Percentiles rank a stretch among this genome's conserved stretches.
Evolutionary conservation across 305 asterid genomes (phyloP).

Genomic region (Fraxinus velutina): DNA sequence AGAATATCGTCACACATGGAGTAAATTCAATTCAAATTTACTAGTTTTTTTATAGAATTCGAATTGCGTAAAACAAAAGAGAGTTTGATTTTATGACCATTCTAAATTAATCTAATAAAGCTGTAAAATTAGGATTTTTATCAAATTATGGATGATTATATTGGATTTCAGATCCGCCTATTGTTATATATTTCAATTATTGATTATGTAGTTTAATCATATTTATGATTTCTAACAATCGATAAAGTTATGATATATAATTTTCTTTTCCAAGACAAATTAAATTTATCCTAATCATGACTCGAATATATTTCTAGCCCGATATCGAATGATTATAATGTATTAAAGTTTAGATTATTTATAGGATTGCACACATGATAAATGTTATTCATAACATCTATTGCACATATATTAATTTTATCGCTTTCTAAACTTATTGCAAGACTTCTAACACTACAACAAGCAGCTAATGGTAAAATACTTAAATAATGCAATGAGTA

Average conservation of each 20-base stretch:
- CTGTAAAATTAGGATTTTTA: background rate
- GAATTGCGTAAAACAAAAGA: background rate
- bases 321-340: background rate
- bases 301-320: background rate
- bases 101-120: background rate
- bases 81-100: background rate
- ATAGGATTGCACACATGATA: background rate
- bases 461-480: background rate
- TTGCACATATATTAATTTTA: background rate
- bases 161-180: background rate
- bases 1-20: background rate
- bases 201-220: background rate
- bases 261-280: background rate
- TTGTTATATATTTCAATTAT: background rate
- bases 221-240: background rate
- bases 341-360: background rate
- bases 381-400: background rate
- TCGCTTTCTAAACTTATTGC: background rate
- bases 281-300: background rate
- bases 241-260: background rate
- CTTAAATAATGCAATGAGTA: background rate
- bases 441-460: too few species aligned
- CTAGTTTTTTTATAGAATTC: background rate
- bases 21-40: background rate
- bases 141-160: background rate